These are phyloP conservation scores for Podospora sp. DNA, from an alignment of 495 filamentous ascomycete species.

Conservation along the genomic window DNA sequence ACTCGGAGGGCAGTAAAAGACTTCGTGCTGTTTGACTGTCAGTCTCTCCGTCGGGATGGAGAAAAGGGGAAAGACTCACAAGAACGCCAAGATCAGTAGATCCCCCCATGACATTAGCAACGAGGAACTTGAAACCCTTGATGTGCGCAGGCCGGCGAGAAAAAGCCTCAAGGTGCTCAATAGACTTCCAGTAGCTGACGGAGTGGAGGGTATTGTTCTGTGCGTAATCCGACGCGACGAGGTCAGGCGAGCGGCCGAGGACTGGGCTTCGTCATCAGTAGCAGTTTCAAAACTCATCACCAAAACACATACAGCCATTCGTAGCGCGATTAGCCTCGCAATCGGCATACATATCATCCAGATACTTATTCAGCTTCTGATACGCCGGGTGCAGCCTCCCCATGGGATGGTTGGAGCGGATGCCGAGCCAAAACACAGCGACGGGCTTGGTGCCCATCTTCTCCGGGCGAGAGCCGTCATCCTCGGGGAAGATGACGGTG, in stretches of 20 bases:
- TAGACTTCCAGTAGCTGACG: constrained; percentile 46
- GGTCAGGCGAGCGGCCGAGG: constrained; percentile 26
- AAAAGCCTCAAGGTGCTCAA: constrained; percentile 50
- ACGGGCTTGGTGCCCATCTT: constrained; percentile 38
- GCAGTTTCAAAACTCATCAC: neutral
- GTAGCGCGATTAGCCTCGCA: constrained; percentile 29
- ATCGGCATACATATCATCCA: constrained; percentile 34
- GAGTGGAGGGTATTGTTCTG: constrained; percentile 39
- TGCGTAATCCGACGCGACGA: constrained; percentile 26
- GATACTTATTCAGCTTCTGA: constrained; percentile 29
- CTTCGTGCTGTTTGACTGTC: constrained; percentile 34
- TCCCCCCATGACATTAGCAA: no score
- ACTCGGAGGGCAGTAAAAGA: constrained; percentile 42
- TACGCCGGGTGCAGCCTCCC: constrained; percentile 34
- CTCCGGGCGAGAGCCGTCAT: constrained; percentile 36
- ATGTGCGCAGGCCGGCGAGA: constrained; percentile 13
- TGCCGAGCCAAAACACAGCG: constrained; percentile 47
- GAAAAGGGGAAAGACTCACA: no score
- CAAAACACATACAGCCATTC: constrained; percentile 29
- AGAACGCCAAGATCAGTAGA: no score
- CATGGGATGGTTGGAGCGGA: constrained; percentile 43
- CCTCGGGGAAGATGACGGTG: constrained; percentile 41
- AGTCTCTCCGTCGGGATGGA: constrained; percentile 31
- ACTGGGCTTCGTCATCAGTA: neutral
- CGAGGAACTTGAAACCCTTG: no score